Evolutionary conservation across 139 green algal species (phyloP).

Genomic region (Mychonastes homosphaera): DNA sequence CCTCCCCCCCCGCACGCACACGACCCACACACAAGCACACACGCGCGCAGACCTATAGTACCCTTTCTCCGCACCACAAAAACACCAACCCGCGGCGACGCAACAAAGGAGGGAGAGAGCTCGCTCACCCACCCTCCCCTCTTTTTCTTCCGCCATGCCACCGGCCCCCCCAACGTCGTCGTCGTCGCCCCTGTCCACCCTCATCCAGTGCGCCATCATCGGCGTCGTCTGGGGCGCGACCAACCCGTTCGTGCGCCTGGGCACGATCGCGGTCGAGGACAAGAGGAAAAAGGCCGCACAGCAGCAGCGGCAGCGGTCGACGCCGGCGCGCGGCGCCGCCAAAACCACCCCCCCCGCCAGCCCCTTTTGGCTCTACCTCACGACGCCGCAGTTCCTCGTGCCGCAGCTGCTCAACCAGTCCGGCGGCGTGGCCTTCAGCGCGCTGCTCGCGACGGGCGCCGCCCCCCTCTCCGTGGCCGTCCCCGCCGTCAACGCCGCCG

Average conservation of each 20-base stretch:
- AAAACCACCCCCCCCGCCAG: neutral
- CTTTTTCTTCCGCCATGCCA: too few species aligned
- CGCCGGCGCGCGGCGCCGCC: neutral
- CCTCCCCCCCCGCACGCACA: too few species aligned
- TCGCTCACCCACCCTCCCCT: too few species aligned
- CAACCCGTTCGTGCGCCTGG: slow-evolving; percentile 50
- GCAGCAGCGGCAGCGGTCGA: neutral
- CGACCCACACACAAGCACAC: too few species aligned
- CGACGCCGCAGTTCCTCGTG: slow-evolving; percentile 19
- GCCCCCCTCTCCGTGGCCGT: slow-evolving; percentile 37
- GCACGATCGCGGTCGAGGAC: slow-evolving; percentile 14
- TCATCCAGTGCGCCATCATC: too few species aligned
- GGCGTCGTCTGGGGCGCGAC: slow-evolving; percentile 49
- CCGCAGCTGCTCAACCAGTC: slow-evolving; percentile 35
- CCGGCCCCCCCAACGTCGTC: too few species aligned
- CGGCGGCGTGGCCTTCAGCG: slow-evolving; percentile 41
- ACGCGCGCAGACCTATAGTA: too few species aligned
- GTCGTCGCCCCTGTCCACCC: too few species aligned
- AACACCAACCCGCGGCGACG: too few species aligned
- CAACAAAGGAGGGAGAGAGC: too few species aligned
- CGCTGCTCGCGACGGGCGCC: slow-evolving; percentile 24
- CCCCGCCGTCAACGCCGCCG: slow-evolving; percentile 57
- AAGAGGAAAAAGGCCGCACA: neutral
- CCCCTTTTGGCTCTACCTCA: neutral
- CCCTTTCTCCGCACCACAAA: too few species aligned